These are phyloP conservation scores for Pichia cabralensis DNA, from an alignment of 805 yeast species.

Conservation along the genomic window DNA sequence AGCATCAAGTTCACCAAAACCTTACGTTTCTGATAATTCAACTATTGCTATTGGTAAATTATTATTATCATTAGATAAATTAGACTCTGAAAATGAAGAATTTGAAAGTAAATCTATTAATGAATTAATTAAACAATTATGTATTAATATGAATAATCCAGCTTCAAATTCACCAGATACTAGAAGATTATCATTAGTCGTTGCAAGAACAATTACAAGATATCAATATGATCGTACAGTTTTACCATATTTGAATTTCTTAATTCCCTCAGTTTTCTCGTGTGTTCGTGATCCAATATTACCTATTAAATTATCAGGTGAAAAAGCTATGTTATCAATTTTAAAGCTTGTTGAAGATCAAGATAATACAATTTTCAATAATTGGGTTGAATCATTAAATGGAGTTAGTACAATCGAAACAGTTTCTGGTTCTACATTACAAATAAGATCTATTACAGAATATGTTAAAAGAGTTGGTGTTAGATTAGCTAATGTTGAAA, in stretches of 20 bases:
- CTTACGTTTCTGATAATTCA: conserved; percentile 64
- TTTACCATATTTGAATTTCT: conserved; percentile 38
- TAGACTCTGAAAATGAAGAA: too few species aligned
- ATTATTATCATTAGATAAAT: conserved; percentile 39
- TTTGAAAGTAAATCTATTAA: conserved; percentile 14
- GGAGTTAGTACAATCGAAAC: conserved; percentile 29
- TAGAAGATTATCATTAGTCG: conserved; percentile 69
- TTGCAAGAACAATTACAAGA: conserved; percentile 65
- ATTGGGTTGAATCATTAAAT: conserved; percentile 48
- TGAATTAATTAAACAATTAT: conserved; percentile 37
- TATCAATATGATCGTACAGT: conserved; percentile 41
- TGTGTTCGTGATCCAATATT: conserved; percentile 82
- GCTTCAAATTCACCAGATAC: conserved; percentile 59
- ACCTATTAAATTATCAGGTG: conserved; percentile 91
- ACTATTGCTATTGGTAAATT: conserved; percentile 76
- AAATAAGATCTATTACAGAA: conserved; percentile 71
- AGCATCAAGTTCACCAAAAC: conserved; percentile 32
- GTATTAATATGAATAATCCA: conserved; percentile 42
- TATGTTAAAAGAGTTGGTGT: conserved; percentile 85
- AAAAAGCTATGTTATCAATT: conserved; percentile 70
- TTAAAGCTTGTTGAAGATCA: conserved; percentile 66
- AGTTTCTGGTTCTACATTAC: conserved; percentile 38
- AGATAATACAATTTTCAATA: conserved; percentile 37
- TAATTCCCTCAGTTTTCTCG: conserved; percentile 68
- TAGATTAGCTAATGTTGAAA: conserved; percentile 76